phyloP scores from a whole-genome alignment of 1,139 yeast species.

The Candida labiduridarum region DNA sequence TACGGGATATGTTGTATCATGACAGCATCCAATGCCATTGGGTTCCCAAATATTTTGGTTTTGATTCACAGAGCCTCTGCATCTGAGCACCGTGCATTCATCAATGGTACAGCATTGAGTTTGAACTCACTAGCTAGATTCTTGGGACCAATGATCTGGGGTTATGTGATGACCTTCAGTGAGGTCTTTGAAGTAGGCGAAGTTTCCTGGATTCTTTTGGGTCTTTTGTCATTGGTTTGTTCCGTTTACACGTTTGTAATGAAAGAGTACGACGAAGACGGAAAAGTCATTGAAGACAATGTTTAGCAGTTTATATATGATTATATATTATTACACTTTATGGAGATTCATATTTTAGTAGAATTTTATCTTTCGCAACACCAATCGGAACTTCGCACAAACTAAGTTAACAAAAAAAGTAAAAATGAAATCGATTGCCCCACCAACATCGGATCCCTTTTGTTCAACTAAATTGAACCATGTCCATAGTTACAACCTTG shows the following conservation, averaged over 20 bases:
- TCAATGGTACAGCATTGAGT: constrained; percentile 53
- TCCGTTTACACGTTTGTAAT: constrained; percentile 33
- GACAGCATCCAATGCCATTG: constrained; percentile 33
- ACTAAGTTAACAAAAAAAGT: background rate
- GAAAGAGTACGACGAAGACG: constrained; percentile 33
- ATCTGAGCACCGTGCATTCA: constrained; percentile 50
- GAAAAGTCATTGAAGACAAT: constrained; percentile 1
- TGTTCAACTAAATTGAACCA: background rate
- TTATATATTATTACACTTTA: background rate
- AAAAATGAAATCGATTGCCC: background rate
- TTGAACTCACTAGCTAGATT: constrained; percentile 58
- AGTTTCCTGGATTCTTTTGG: constrained; percentile 53
- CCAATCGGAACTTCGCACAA: background rate
- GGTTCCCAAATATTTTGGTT: constrained; percentile 45
- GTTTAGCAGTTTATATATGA: background rate
- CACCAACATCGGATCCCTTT: background rate
- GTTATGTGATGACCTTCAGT: constrained; percentile 53
- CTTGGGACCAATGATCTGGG: constrained; percentile 62
- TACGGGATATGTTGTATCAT: constrained; percentile 31
- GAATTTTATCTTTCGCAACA: background rate
- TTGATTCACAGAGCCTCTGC: constrained; percentile 50
- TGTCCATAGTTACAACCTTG: constrained; percentile 54
- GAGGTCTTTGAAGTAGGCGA: constrained; percentile 47
- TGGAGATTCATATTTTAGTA: background rate
- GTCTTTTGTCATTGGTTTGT: constrained; percentile 37